A percentile compares a stretch with the other conserved stretches of the same genome.
These are phyloP conservation scores for Lipomyces orientalis DNA, from an alignment of 805 yeast genomes.

Conservation along the genomic window DNA sequence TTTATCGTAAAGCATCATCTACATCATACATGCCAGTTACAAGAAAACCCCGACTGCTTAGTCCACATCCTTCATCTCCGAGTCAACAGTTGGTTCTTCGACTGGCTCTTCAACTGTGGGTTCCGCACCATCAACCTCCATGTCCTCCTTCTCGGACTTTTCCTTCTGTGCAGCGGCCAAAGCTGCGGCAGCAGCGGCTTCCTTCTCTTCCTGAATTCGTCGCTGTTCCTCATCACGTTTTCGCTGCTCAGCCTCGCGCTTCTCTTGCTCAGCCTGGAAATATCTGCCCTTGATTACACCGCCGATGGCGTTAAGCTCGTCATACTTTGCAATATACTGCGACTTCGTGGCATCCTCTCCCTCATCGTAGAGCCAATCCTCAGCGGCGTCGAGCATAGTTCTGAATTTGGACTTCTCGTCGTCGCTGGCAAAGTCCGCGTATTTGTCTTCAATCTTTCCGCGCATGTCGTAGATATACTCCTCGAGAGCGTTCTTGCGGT, in stretches of 20 bases:
- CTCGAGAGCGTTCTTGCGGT: constrained; percentile 96
- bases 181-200: constrained; percentile 53
- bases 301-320: constrained; percentile 93
- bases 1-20: neutral
- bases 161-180: constrained; percentile 40
- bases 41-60: neutral
- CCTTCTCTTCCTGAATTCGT: constrained; percentile 79
- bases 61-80: constrained; percentile 33
- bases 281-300: constrained; percentile 95
- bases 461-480: constrained; percentile 98
- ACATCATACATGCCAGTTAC: neutral
- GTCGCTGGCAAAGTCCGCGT: constrained; percentile 84
- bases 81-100: constrained; percentile 19
- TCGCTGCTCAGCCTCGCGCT: constrained; percentile 86
- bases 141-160: constrained; percentile 15
- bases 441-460: constrained; percentile 93
- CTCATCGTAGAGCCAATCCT: constrained; percentile 98
- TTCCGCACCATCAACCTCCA: constrained; percentile 16
- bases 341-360: constrained; percentile 97
- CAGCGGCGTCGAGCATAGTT: constrained; percentile 78
- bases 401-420: constrained; percentile 84
- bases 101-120: constrained; percentile 15
- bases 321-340: constrained; percentile 95
- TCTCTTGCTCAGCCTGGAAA: constrained; percentile 90
- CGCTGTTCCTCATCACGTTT: constrained; percentile 82